phyloP scores from a whole-genome alignment of 805 yeast species.

The Spathaspora hagerdaliae region DNA sequence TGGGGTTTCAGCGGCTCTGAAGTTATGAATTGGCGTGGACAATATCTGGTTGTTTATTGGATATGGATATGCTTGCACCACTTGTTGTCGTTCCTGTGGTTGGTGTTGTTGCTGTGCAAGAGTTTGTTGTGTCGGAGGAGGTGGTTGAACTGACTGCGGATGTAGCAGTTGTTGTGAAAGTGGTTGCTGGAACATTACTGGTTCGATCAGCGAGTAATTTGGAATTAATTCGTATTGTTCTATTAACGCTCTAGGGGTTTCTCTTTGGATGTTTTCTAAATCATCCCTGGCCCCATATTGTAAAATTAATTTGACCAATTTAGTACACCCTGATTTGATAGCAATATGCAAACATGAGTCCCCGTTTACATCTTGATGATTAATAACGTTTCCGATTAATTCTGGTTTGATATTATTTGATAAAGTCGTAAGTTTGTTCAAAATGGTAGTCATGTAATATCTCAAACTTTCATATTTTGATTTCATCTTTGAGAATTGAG shows the following conservation, averaged over 20 bases:
- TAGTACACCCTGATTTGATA: constrained; percentile 58
- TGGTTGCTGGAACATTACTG: neutral
- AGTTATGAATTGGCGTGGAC: constrained; percentile 26
- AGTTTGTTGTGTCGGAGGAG: neutral
- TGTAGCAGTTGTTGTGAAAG: neutral
- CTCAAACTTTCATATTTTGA: constrained; percentile 74
- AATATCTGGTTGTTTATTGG: constrained; percentile 8
- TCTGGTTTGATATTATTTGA: constrained; percentile 47
- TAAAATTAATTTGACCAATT: constrained; percentile 73
- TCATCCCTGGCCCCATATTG: constrained; percentile 80
- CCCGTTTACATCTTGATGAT: constrained; percentile 78
- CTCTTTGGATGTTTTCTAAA: constrained; percentile 36
- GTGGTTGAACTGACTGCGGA: neutral
- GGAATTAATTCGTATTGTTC: constrained; percentile 32
- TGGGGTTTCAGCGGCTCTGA: constrained; percentile 31
- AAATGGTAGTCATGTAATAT: constrained; percentile 73
- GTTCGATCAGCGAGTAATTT: constrained; percentile 1
- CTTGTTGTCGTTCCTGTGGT: neutral
- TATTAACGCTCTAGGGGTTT: constrained; percentile 42
- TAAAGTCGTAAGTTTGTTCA: constrained; percentile 63
- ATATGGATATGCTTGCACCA: constrained; percentile 1
- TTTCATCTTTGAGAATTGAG: constrained; percentile 60
- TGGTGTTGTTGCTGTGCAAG: constrained; percentile 1
- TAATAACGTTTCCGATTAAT: constrained; percentile 56
- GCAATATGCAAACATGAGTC: constrained; percentile 85